Evolutionary conservation across 345 rosid species (phyloP).

Genomic region (Acer saccharum): DNA sequence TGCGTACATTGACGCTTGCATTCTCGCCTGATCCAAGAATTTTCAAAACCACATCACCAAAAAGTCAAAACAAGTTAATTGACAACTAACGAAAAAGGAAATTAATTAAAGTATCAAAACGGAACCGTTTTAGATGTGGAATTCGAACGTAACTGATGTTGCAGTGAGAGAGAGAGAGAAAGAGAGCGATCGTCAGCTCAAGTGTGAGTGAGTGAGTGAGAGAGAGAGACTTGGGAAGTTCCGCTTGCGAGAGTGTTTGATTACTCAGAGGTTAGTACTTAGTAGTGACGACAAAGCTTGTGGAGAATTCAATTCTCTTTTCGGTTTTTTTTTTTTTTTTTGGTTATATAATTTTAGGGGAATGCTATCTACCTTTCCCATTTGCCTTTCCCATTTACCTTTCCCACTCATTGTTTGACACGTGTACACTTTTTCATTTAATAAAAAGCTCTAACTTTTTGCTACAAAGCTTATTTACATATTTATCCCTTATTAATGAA

Average conservation of each 20-base stretch:
- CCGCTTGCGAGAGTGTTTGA: constrained; percentile 39
- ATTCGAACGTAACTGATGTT: not conserved
- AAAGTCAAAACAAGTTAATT: constrained; percentile 22
- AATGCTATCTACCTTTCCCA: too few species aligned
- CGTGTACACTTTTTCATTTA: too few species aligned
- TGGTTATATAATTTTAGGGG: too few species aligned
- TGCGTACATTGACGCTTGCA: constrained; percentile 64
- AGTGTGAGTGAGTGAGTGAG: not conserved
- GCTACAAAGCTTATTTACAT: too few species aligned
- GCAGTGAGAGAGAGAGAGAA: not conserved
- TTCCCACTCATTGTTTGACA: too few species aligned
- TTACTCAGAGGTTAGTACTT: not conserved
- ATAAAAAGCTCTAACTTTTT: too few species aligned
- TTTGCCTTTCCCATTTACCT: too few species aligned
- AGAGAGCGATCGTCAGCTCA: not conserved
- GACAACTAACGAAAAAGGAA: not conserved
- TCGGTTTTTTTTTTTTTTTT: too few species aligned
- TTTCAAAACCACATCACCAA: constrained; percentile 13
- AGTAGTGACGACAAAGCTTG: constrained; percentile 28
- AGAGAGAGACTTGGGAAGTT: constrained; percentile 38
- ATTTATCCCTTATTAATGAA: too few species aligned
- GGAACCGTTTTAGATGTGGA: not conserved
- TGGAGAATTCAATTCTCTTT: constrained; percentile 27
- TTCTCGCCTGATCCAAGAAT: constrained; percentile 31
- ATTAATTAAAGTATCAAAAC: not conserved